phyloP scores from a whole-genome alignment of 768 basidiomycete genomes.

The Suillus americanus region DNA sequence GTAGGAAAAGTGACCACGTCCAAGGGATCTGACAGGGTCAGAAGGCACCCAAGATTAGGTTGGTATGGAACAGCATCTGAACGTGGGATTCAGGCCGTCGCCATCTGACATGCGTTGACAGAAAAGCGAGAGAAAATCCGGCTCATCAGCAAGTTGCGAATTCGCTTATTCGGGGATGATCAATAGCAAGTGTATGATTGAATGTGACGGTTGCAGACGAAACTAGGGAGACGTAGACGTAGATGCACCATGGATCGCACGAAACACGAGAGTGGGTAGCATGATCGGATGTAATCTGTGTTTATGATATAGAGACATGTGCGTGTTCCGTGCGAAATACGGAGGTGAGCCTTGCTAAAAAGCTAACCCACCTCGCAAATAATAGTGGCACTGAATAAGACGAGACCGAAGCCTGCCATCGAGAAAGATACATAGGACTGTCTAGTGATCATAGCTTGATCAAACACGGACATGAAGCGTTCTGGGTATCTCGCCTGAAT shows the following conservation, averaged over 20 bases:
- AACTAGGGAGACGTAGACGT: neutral
- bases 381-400: neutral
- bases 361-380: neutral
- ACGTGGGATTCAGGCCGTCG: neutral
- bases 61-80: too few species aligned
- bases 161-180: neutral
- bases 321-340: neutral
- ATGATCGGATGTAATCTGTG: neutral
- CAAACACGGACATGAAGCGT: constrained; percentile 17
- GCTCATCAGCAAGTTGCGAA: neutral
- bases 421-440: neutral
- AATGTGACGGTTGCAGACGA: neutral
- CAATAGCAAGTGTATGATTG: neutral
- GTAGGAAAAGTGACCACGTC: too few species aligned
- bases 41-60: neutral
- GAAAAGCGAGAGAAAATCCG: neutral
- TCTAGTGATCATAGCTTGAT: constrained; percentile 6
- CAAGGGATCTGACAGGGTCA: neutral
- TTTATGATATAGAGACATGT: neutral
- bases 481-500: constrained; percentile 63
- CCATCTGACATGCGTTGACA: neutral
- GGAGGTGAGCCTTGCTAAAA: neutral
- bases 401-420: neutral
- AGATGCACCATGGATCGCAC: neutral
- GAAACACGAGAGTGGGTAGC: neutral